Base-by-base conservation (phyloP, 108 stramenopile genomes). In the Asterionellopsis glacialis region DNA sequence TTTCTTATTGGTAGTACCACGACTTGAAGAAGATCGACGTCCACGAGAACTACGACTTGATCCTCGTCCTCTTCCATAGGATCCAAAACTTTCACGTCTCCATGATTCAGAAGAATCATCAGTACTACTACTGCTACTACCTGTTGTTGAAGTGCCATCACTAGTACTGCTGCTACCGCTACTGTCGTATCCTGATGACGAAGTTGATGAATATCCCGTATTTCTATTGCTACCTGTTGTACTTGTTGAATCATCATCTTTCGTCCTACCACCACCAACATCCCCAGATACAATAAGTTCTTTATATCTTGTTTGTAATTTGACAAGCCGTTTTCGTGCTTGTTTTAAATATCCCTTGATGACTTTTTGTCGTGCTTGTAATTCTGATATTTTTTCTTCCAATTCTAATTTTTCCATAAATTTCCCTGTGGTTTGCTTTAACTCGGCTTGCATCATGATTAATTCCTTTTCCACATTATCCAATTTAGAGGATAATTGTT, bases 271-370 rank as follows among this genome's bases (percentile, higher is more conserved):
- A 33, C 33, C 33, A 65, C 73, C 77, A 61, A 68, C 65, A 0
- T 14, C 51, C 14, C 73, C 83, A 23, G 72, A 57, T 1, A 78
- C 81, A 44, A 85, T 78, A 51, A 88, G 55, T 50, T 88, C 83
- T 52, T 87, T 87, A 67, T 86, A 85, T n/a, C 85, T 63, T 33
- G 79, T 82, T 65, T 82, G 84, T 45, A 93, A 64, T n/a, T 63
- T 49, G 15, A 93, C 42, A 57, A 90, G 68, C 18, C 92, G 74
- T 66, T 69, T 84, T 45, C 76, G 75, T 0, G 83, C 77, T 40
- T 74, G 81, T 42, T 86, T 70, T 45, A 88, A 27, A 57, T 87
- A 93, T 44, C 77, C 77, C 21, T 64, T 61, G 0, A 93, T 81
- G 11, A 93, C 78, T 40, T 77, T 61, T 45, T 86, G 73, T 22